phyloP scores from a whole-genome alignment of 257 asterid genomes.

The Buddleja alternifolia region DNA sequence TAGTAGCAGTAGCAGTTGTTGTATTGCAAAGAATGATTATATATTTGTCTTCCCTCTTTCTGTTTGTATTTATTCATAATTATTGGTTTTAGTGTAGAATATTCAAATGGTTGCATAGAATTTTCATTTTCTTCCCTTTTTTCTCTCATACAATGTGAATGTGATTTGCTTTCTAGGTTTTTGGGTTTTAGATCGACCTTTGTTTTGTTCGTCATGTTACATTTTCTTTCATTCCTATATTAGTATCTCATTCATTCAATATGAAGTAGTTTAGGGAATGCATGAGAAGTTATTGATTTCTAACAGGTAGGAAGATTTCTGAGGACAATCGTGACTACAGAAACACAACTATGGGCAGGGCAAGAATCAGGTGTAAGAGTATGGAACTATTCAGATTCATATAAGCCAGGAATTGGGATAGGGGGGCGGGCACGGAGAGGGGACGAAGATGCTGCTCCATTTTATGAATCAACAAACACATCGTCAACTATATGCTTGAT shows the following conservation, averaged over 20 bases:
- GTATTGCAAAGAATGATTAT: no score
- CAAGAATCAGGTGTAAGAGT: conserved; percentile 92
- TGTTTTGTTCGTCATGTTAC: not conserved
- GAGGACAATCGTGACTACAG: conserved; percentile 81
- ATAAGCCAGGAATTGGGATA: conserved; percentile 65
- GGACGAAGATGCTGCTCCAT: conserved; percentile 95
- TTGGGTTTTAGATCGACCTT: not conserved
- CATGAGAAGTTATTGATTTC: conserved; percentile 8
- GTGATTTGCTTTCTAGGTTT: not conserved
- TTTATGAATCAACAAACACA: conserved; percentile 66
- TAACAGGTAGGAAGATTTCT: conserved; percentile 75
- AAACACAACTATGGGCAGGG: conserved; percentile 89
- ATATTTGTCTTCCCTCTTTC: no score
- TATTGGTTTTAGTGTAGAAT: not conserved
- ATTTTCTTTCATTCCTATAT: conserved; percentile 4
- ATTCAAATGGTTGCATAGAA: not conserved
- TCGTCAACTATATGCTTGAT: conserved; percentile 70
- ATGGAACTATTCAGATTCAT: conserved; percentile 81
- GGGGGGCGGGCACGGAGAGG: conserved; percentile 81
- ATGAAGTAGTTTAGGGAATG: not conserved
- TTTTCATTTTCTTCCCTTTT: not conserved
- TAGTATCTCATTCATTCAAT: not conserved
- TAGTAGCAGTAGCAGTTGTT: no score
- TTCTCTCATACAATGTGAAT: not conserved
- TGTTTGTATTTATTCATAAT: not conserved